Evolutionary conservation across 495 filamentous ascomycete genomes (phyloP).

Genomic region (Cercophora samala): DNA sequence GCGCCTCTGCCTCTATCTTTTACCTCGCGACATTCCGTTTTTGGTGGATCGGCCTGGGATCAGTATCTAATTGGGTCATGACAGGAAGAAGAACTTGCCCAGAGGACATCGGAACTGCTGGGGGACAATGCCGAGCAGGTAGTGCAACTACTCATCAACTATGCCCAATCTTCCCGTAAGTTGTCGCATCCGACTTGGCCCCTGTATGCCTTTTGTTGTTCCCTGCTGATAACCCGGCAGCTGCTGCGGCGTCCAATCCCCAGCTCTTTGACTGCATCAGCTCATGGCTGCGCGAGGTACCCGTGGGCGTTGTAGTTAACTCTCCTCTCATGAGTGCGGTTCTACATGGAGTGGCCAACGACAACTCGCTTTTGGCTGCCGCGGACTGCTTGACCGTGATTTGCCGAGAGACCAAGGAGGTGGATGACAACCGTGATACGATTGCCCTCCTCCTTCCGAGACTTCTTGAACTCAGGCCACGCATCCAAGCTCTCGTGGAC

Average conservation of each 20-base stretch:
- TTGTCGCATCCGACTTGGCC: constrained; percentile 13
- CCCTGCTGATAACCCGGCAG: constrained; percentile 29
- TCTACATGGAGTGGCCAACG: constrained; percentile 68
- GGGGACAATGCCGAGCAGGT: constrained; percentile 87
- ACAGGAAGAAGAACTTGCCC: constrained; percentile 88
- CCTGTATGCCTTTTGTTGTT: background rate
- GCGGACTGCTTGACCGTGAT: constrained; percentile 91
- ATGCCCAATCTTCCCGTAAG: constrained; percentile 85
- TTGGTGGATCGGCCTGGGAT: constrained; percentile 44
- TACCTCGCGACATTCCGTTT: constrained; percentile 31
- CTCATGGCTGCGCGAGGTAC: constrained; percentile 92
- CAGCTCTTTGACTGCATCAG: constrained; percentile 91
- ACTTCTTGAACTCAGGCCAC: constrained; percentile 72
- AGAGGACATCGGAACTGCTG: constrained; percentile 80
- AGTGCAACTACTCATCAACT: constrained; percentile 77
- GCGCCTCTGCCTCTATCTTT: constrained; percentile 40
- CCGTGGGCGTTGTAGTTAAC: constrained; percentile 74
- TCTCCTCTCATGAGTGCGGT: constrained; percentile 81
- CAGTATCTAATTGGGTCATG: constrained; percentile 51
- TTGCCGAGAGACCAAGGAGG: constrained; percentile 87
- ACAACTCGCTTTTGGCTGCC: constrained; percentile 79
- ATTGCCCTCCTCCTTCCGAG: constrained; percentile 85
- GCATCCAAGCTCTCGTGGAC: constrained; percentile 69
- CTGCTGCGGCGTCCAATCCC: constrained; percentile 75
- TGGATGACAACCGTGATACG: constrained; percentile 75